phyloP scores from a whole-genome alignment of 2,329 filamentous ascomycete genomes.

The Colletotrichum sp. region DNA sequence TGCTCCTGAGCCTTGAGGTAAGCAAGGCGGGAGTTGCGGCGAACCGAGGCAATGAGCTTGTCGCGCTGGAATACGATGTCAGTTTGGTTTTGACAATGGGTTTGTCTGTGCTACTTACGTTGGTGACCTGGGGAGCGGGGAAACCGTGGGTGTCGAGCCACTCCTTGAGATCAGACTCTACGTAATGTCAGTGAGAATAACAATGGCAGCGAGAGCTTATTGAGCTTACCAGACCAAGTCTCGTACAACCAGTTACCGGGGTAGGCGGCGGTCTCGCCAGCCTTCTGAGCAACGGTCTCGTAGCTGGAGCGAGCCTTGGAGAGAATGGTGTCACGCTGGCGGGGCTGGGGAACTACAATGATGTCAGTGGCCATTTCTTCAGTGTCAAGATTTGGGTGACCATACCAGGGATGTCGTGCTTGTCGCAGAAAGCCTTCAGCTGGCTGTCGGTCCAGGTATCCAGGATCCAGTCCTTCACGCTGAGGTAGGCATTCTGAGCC shows the following conservation, averaged over 20 bases:
- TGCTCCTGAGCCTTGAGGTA: conserved; percentile 71
- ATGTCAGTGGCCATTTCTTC: not conserved
- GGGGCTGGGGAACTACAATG: conserved; percentile 75
- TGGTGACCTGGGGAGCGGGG: conserved; percentile 82
- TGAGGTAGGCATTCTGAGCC: conserved; percentile 72
- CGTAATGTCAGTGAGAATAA: not conserved
- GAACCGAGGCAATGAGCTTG: conserved; percentile 85
- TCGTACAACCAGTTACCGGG: conserved; percentile 95
- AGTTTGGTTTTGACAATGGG: conserved; percentile 1
- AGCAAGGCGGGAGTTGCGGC: conserved; percentile 86
- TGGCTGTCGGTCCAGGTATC: conserved; percentile 95
- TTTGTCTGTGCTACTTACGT: conserved; percentile 35
- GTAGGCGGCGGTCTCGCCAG: conserved; percentile 80
- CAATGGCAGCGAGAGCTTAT: not conserved
- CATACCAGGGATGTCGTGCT: conserved; percentile 76
- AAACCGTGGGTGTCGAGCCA: conserved; percentile 92
- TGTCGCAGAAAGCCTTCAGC: conserved; percentile 91
- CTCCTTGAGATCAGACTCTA: conserved; percentile 87
- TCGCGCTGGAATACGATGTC: conserved; percentile 62
- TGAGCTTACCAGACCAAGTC: conserved; percentile 69
- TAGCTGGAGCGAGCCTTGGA: conserved; percentile 82
- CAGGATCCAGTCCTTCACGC: conserved; percentile 88
- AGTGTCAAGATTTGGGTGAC: no score
- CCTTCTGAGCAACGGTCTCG: conserved; percentile 75
- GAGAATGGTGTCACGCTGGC: conserved; percentile 82